Percentiles rank a stretch among this genome's conserved stretches.
Conservation (phyloP, 2,329 filamentous ascomycete species). For the Talaromyces sp. region DNA sequence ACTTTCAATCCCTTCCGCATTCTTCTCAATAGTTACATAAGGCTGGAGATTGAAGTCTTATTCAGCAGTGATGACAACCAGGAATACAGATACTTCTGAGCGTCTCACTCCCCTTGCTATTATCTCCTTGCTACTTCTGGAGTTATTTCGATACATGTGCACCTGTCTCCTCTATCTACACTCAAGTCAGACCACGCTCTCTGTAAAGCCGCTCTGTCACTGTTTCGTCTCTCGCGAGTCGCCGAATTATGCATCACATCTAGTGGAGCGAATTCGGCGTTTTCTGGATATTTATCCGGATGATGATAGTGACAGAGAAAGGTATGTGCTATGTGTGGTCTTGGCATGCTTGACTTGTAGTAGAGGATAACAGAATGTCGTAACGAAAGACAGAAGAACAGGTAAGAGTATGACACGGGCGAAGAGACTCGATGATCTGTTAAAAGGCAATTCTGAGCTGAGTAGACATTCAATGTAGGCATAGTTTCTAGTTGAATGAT, state of each 20-base stretch:
- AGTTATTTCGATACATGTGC: neutral
- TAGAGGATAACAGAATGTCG: neutral
- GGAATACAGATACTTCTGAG: constrained; percentile 45
- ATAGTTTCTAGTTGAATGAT: neutral
- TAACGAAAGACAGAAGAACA: neutral
- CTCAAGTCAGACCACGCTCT: constrained; percentile 10
- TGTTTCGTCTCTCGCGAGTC: neutral
- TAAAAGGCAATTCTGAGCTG: constrained; percentile 39
- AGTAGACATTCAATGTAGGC: neutral
- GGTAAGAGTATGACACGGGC: neutral
- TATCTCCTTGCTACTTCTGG: neutral
- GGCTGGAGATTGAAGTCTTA: constrained; percentile 3
- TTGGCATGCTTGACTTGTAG: neutral
- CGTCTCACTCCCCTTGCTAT: constrained; percentile 18
- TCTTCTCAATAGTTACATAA: neutral
- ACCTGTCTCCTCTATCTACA: constrained; percentile 16
- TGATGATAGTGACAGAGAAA: neutral
- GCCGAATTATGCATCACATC: constrained; percentile 11
- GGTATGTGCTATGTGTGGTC: neutral
- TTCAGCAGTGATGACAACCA: constrained; percentile 41
- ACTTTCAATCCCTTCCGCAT: too few relatives aligned
- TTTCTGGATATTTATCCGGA: neutral
- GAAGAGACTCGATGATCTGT: constrained; percentile 21
- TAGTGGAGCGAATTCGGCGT: constrained; percentile 12
- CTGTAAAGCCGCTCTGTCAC: neutral